Conservation (phyloP, 192 early-diverging fungal species). For the Geosiphon pyriformis region DNA sequence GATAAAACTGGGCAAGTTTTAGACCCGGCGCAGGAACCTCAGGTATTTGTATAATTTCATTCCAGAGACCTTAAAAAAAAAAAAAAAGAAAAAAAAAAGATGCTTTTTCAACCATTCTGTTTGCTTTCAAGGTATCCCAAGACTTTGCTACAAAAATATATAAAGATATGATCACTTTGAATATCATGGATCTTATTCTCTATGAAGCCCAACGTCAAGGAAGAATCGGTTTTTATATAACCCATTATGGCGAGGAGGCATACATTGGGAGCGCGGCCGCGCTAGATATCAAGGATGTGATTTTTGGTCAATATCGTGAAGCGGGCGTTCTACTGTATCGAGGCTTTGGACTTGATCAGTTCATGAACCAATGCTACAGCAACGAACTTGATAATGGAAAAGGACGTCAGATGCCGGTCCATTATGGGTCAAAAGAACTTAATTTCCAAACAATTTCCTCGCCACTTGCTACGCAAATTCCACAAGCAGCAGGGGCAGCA, state of each 20-base stretch:
- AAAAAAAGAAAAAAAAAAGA: slow-evolving; percentile 6
- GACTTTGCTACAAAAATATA: slow-evolving; percentile 80
- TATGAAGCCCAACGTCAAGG: slow-evolving; percentile 99
- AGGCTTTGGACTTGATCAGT: slow-evolving; percentile 88
- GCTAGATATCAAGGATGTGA: slow-evolving; percentile 73
- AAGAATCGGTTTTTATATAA: slow-evolving; percentile 98
- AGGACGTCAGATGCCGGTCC: slow-evolving; percentile 98
- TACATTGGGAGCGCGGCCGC: slow-evolving; percentile 89
- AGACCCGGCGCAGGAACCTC: slow-evolving; percentile 61
- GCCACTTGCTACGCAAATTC: slow-evolving; percentile 93
- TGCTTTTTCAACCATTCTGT: no score
- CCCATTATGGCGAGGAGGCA: slow-evolving; percentile 97
- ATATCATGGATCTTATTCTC: slow-evolving; percentile 89
- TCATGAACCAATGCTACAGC: slow-evolving; percentile 96
- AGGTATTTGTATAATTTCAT: neutral
- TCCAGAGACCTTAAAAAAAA: slow-evolving; percentile 2
- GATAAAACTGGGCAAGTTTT: slow-evolving; percentile 78
- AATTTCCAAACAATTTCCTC: slow-evolving; percentile 97
- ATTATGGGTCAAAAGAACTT: slow-evolving; percentile 80
- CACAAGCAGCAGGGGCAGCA: slow-evolving; percentile 94
- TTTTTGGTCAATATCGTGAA: slow-evolving; percentile 99
- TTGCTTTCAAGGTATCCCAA: slow-evolving; percentile 53
- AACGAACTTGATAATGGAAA: slow-evolving; percentile 86
- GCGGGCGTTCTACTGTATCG: slow-evolving; percentile 90
- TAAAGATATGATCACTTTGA: slow-evolving; percentile 83